These are phyloP conservation scores for Cryptosporidium andersoni DNA, from an alignment of 169 alveolate genomes.

Conservation along the genomic window DNA sequence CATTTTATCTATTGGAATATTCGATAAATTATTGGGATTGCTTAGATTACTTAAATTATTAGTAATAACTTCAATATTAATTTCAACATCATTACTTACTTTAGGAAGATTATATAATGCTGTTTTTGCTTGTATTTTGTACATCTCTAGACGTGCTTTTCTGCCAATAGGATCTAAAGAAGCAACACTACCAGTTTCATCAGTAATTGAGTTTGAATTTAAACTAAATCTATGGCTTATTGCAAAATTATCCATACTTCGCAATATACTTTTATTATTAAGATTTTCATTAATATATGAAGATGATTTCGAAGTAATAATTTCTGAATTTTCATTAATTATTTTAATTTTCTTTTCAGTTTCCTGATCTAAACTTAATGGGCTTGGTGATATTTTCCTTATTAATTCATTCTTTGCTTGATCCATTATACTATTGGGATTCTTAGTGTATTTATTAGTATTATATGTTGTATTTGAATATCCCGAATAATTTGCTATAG, in stretches of 20 bases:
- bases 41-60: background rate
- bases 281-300: background rate
- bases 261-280: background rate
- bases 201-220: constrained; percentile 33
- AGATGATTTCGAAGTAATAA: background rate
- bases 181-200: constrained; percentile 53
- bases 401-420: constrained; percentile 26
- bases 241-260: background rate
- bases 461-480: background rate
- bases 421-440: constrained; percentile 23
- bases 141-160: constrained; percentile 65
- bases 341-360: background rate
- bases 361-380: constrained; percentile 5
- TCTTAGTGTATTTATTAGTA: background rate
- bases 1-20: constrained; percentile 10
- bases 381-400: constrained; percentile 35
- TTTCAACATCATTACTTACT: constrained; percentile 30
- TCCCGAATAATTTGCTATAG: background rate
- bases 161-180: constrained; percentile 68
- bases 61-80: constrained; percentile 6
- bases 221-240: constrained; percentile 53
- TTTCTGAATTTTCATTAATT: background rate
- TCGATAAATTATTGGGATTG: background rate
- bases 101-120: constrained; percentile 56
- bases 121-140: constrained; percentile 65